phyloP scores from a whole-genome alignment of 106 monocot species.

The Apostasia shenzhenica region DNA sequence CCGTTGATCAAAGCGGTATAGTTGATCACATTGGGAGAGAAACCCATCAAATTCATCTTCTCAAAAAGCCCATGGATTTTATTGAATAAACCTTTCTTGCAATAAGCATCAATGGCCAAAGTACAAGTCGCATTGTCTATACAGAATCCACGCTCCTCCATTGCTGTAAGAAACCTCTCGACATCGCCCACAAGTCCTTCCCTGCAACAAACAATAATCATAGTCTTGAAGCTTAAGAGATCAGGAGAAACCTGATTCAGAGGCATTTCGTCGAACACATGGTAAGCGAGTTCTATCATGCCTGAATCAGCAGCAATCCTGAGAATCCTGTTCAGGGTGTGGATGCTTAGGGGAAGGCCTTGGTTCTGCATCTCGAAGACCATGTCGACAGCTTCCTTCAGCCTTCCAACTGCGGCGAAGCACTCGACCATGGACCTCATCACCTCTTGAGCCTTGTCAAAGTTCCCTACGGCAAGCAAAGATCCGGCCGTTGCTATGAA shows the following conservation, averaged over 20 bases:
- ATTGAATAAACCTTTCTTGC: constrained; percentile 40
- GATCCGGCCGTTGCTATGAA: constrained; percentile 50
- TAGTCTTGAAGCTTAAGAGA: constrained; percentile 42
- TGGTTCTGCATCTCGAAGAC: constrained; percentile 87
- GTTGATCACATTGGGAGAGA: constrained; percentile 78
- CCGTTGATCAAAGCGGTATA: constrained; percentile 82
- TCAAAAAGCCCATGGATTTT: constrained; percentile 43
- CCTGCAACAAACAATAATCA: constrained; percentile 50
- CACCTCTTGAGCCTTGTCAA: constrained; percentile 76
- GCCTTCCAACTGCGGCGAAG: constrained; percentile 57
- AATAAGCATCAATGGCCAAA: constrained; percentile 49
- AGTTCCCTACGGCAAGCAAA: constrained; percentile 44
- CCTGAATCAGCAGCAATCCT: constrained; percentile 40
- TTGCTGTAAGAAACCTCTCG: constrained; percentile 39
- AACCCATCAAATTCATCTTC: constrained; percentile 52
- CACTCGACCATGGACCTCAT: constrained; percentile 61
- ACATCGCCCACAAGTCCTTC: constrained; percentile 30
- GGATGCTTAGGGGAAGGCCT: constrained; percentile 54
- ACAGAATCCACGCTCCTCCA: constrained; percentile 39
- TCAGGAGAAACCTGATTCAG: constrained; percentile 33
- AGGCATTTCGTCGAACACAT: constrained; percentile 77
- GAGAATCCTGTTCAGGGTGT: constrained; percentile 61
- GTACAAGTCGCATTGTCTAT: constrained; percentile 79
- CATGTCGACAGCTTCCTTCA: constrained; percentile 79
- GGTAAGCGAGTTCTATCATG: constrained; percentile 24